Conservation (phyloP, 2,329 filamentous ascomycete species). For the Grosmannia penicillata region DNA sequence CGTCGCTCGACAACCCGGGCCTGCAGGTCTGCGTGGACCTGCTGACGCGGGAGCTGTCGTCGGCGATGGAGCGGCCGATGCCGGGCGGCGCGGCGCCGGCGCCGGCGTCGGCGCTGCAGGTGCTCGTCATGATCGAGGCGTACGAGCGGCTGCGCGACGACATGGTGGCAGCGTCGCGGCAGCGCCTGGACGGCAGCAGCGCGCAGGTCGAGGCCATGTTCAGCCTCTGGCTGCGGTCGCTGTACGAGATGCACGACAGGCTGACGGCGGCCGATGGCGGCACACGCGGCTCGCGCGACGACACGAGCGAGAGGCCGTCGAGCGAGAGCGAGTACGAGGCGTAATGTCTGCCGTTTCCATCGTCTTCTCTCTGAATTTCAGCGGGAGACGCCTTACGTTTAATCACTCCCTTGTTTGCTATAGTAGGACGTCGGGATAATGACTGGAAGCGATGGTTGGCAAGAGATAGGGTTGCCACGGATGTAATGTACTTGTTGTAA, state of each 20-base stretch:
- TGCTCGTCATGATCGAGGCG: constrained; percentile 44
- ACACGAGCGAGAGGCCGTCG: too few relatives aligned
- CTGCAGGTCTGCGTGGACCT: constrained; percentile 37
- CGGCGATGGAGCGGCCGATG: constrained; percentile 17
- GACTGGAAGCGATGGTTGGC: too few relatives aligned
- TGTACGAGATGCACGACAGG: constrained; percentile 30
- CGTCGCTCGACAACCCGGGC: constrained; percentile 21
- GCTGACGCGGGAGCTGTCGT: constrained; percentile 32
- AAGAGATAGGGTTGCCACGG: too few relatives aligned
- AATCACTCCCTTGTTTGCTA: not conserved
- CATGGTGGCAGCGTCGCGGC: constrained; percentile 17
- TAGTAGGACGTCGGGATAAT: not conserved
- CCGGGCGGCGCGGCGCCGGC: constrained; percentile 6
- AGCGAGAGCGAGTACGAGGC: constrained; percentile 20
- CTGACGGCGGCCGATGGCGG: constrained; percentile 16
- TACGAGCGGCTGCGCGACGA: constrained; percentile 38
- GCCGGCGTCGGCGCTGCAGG: constrained; percentile 30
- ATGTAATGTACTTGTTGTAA: too few relatives aligned
- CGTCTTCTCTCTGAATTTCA: constrained; percentile 3
- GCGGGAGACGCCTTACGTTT: not conserved
- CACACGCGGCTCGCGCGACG: constrained; percentile 5
- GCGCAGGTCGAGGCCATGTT: constrained; percentile 26
- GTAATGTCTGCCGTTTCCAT: constrained; percentile 9
- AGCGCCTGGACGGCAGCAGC: constrained; percentile 15
- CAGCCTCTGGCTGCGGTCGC: constrained; percentile 33